These are phyloP conservation scores for Nosema muscidifuracis DNA, from an alignment of 371 early-diverging fungal species.

Conservation along the genomic window DNA sequence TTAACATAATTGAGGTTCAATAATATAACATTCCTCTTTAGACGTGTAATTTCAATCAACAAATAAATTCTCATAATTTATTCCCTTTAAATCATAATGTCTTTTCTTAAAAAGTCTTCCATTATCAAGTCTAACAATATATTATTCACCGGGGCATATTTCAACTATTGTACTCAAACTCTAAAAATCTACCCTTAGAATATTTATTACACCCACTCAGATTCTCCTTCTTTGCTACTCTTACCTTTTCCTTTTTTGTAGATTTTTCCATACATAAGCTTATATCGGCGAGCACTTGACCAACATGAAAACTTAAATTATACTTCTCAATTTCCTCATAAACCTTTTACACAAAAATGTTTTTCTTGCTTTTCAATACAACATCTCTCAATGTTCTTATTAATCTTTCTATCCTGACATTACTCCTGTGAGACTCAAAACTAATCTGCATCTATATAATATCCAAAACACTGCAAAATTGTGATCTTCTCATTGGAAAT, in stretches of 20 bases:
- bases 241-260: neutral
- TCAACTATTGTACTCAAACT: neutral
- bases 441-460: constrained; percentile 1
- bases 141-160: neutral
- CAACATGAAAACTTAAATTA: neutral
- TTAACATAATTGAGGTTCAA: too few species aligned
- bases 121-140: neutral
- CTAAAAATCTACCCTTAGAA: neutral
- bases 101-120: constrained; percentile 8
- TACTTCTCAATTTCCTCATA: neutral
- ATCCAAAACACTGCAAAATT: neutral
- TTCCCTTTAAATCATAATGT: constrained; percentile 6
- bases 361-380: constrained; percentile 12
- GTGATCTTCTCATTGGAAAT: too few species aligned
- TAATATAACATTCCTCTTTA: too few species aligned
- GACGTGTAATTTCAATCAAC: too few species aligned
- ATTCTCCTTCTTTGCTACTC: constrained; percentile 9
- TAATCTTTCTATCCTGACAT: constrained; percentile 38
- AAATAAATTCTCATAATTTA: too few species aligned
- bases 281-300: constrained; percentile 1
- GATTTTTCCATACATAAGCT: neutral
- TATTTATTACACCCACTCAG: neutral
- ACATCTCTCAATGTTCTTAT: constrained; percentile 25
- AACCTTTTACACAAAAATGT: neutral
- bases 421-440: constrained; percentile 20